Evolutionary conservation across 495 filamentous ascomycete genomes (phyloP).

Genomic region (Hypoxylon rickii): DNA sequence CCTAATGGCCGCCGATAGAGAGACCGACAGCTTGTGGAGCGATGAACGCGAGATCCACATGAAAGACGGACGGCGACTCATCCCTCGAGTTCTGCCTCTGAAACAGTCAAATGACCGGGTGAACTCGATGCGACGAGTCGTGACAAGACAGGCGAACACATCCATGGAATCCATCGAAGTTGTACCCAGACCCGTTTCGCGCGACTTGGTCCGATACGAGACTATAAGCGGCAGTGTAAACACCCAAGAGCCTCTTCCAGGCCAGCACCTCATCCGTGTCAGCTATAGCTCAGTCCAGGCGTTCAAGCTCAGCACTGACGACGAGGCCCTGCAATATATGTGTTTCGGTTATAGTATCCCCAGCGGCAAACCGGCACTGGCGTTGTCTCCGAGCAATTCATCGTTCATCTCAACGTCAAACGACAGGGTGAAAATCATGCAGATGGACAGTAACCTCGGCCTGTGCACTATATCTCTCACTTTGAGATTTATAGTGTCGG

Average conservation of each 20-base stretch:
- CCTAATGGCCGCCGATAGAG: constrained; percentile 12
- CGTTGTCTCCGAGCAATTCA: constrained; percentile 37
- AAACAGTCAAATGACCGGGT: constrained; percentile 42
- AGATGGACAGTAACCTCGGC: not conserved
- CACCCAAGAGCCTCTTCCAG: not conserved
- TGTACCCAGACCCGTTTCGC: constrained; percentile 2
- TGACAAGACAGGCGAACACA: constrained; percentile 38
- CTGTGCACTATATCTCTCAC: constrained; percentile 17
- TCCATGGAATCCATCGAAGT: constrained; percentile 38
- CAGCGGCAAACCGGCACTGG: constrained; percentile 32
- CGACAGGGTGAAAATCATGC: not conserved
- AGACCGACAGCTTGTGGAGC: constrained; percentile 25
- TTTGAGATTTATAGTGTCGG: constrained; percentile 34
- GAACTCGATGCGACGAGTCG: constrained; percentile 45
- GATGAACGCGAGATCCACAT: constrained; percentile 47
- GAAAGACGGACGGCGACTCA: constrained; percentile 32
- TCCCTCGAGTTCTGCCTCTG: constrained; percentile 48
- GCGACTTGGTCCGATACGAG: constrained; percentile 21
- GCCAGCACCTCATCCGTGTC: constrained; percentile 33
- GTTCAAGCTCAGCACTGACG: constrained; percentile 23
- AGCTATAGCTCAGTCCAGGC: constrained; percentile 45
- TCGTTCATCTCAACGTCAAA: constrained; percentile 34
- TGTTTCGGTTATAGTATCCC: constrained; percentile 38
- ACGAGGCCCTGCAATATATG: constrained; percentile 20
- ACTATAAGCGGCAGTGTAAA: constrained; percentile 1